Conservation (phyloP, 225 moss, liverwort and hornwort genomes). For the Rhytidiadelphus loreus region DNA sequence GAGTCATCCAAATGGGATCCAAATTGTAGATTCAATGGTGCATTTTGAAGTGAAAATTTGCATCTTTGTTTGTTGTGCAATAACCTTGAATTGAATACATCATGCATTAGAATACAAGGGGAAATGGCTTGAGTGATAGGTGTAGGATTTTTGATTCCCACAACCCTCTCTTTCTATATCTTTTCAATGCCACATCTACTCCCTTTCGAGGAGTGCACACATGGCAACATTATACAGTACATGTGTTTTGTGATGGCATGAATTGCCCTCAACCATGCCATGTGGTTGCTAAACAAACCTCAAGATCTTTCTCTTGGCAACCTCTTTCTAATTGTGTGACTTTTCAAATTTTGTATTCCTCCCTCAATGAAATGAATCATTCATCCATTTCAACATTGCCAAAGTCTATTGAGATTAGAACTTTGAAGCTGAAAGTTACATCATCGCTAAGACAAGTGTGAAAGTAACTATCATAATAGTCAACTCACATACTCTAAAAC, state of each 20-base stretch:
- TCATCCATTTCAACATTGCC: not conserved
- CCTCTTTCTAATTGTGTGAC: not conserved
- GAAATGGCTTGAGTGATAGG: not conserved
- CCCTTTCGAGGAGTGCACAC: not conserved
- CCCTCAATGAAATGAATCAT: fast-evolving
- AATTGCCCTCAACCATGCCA: not conserved
- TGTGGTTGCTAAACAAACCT: not conserved
- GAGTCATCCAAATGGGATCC: not conserved
- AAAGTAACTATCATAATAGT: too few relatives aligned
- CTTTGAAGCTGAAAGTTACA: too few relatives aligned
- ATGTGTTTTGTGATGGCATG: not conserved
- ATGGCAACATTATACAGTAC: not conserved
- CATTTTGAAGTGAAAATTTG: not conserved
- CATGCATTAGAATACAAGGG: not conserved
- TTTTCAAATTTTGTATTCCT: not conserved
- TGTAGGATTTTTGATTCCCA: not conserved
- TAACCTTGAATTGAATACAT: not conserved
- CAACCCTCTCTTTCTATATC: not conserved
- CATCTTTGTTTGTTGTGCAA: not conserved
- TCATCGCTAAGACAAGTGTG: too few relatives aligned
- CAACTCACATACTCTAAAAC: too few relatives aligned
- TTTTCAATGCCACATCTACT: not conserved
- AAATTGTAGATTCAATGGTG: not conserved
- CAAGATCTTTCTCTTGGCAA: not conserved
- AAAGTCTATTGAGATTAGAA: too few relatives aligned